Percentiles rank a stretch among this genome's conserved stretches.
Conservation (phyloP, 1,284 basidiomycete species). For the Malassezia caprae region DNA sequence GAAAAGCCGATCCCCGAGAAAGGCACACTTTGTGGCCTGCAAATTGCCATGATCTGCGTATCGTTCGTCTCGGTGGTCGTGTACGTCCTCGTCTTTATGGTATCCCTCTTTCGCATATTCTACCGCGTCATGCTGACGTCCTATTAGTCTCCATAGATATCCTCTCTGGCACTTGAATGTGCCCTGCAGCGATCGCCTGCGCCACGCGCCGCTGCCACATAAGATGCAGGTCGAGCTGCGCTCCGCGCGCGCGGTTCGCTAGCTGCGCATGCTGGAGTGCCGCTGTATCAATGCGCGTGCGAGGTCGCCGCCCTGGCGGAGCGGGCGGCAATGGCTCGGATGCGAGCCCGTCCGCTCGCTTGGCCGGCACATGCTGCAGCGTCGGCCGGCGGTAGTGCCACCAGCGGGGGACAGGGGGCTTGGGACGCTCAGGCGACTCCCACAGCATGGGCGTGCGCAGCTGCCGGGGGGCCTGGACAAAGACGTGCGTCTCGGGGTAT, state of each 20-base stretch:
- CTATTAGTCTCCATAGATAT: background rate
- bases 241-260: constrained; percentile 6
- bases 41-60: constrained; percentile 50
- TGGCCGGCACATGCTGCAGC: background rate
- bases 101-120: constrained; percentile 41
- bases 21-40: constrained; percentile 56
- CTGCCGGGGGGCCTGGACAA: background rate
- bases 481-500: constrained; percentile 17
- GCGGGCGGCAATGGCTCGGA: constrained; percentile 11
- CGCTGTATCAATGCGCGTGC: constrained; percentile 6
- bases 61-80: constrained; percentile 51
- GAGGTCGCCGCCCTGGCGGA: background rate
- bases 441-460: background rate
- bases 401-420: constrained; percentile 2
- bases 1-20: constrained; percentile 20
- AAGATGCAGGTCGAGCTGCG: constrained; percentile 2
- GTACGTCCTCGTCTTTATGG: constrained; percentile 38
- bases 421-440: constrained; percentile 6
- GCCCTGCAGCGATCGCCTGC: background rate
- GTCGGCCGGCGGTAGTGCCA: constrained; percentile 10
- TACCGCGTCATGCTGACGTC: background rate
- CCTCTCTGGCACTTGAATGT: background rate
- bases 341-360: background rate
- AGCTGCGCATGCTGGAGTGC: constrained; percentile 12
- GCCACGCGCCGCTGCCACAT: constrained; percentile 6